These are phyloP conservation scores for Teratosphaeria destructans DNA, from an alignment of 2,329 filamentous ascomycete species.

Conservation along the genomic window DNA sequence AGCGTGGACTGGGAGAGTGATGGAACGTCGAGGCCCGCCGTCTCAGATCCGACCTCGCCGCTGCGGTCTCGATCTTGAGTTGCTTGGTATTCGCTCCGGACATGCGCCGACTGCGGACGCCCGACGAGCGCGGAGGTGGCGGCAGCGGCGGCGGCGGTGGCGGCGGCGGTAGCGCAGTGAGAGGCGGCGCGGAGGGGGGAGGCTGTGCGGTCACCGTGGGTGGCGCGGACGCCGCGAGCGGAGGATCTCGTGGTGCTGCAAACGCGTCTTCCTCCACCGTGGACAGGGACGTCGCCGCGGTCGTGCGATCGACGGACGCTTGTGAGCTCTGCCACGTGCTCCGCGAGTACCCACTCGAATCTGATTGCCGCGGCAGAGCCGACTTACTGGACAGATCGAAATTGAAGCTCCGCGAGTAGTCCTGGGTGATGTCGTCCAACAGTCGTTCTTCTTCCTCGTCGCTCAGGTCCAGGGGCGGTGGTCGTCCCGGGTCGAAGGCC, in stretches of 20 bases:
- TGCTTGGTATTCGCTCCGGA: constrained; percentile 69
- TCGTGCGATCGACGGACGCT: constrained; percentile 46
- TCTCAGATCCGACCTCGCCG: constrained; percentile 21
- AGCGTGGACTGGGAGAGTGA: constrained; percentile 14
- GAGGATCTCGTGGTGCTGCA: background rate
- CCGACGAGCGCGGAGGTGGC: constrained; percentile 14
- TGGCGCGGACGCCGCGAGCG: background rate
- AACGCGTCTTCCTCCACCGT: constrained; percentile 57
- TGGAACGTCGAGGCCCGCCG: constrained; percentile 25
- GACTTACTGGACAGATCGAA: constrained; percentile 60
- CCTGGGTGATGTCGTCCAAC: constrained; percentile 78
- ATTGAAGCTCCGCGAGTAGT: constrained; percentile 68
- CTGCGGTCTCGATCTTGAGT: constrained; percentile 74
- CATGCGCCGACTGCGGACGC: constrained; percentile 55
- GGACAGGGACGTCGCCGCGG: constrained; percentile 56
- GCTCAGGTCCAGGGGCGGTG: constrained; percentile 4
- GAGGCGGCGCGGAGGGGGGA: constrained; percentile 7
- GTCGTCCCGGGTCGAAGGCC: constrained; percentile 4
- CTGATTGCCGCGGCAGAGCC: constrained; percentile 64
- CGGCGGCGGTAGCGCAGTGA: constrained; percentile 24
- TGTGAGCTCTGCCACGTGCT: constrained; percentile 70
- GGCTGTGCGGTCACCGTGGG: background rate
- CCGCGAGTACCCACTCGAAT: constrained; percentile 68
- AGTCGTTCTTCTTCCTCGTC: constrained; percentile 43
- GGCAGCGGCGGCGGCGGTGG: constrained; percentile 26